phyloP scores from a whole-genome alignment of 441 rosid genomes.

The Erysimum cheiri region DNA sequence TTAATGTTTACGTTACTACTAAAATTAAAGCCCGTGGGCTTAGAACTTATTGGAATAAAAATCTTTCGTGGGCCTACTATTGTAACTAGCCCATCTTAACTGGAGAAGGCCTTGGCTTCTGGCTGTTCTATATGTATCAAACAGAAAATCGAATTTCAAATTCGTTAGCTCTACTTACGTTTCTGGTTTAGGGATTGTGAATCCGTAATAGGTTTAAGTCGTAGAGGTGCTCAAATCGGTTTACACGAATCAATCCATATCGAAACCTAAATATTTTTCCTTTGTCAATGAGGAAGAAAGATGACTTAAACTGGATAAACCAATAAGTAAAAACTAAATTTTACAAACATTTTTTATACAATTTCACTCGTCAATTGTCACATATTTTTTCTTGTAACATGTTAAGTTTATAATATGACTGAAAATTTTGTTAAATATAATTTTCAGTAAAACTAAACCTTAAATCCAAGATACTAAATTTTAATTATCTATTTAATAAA shows the following conservation, averaged over 20 bases:
- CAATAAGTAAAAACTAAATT: no score
- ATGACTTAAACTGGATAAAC: background rate
- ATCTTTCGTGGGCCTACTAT: background rate
- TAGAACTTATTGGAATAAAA: background rate
- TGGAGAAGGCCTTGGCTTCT: conserved; percentile 1
- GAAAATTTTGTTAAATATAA: no score
- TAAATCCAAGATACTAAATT: no score
- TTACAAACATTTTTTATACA: background rate
- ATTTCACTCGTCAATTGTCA: no score
- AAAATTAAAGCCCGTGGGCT: conserved; percentile 4
- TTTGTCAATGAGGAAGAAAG: background rate
- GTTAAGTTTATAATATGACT: no score
- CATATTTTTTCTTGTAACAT: background rate
- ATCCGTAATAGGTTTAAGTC: no score
- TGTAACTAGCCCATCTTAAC: background rate
- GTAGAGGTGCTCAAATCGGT: background rate
- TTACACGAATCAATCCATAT: conserved; percentile 4
- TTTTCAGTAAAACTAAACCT: no score
- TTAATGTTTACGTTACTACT: no score
- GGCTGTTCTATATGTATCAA: background rate
- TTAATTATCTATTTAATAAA: no score
- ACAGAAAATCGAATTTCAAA: background rate
- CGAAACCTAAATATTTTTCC: background rate
- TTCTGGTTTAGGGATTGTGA: no score
- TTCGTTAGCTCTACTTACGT: background rate